A percentile compares a stretch with the other conserved stretches of the same genome.
phyloP scores from a whole-genome alignment of 345 rosid species.

The Euphorbia tirucalli region DNA sequence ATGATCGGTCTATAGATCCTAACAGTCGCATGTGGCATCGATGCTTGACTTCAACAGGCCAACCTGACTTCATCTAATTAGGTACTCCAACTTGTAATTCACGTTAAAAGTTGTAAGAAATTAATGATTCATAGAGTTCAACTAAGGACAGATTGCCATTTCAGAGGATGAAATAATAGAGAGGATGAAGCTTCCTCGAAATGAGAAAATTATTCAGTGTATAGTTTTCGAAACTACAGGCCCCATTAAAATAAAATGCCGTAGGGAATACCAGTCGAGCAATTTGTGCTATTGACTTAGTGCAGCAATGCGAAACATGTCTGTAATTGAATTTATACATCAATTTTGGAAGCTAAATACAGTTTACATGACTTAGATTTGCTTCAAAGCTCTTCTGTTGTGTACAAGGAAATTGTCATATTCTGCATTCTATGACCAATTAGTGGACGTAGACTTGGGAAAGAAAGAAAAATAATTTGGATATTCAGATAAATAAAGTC shows the following conservation, averaged over 20 bases:
- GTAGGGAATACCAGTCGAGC: no score
- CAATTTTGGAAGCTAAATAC: neutral
- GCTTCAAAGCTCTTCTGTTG: neutral
- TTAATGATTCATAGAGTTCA: neutral
- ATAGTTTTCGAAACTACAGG: neutral
- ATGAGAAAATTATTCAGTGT: neutral
- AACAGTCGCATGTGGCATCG: slow-evolving; percentile 99
- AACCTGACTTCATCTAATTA: slow-evolving; percentile 72
- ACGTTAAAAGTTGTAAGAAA: neutral
- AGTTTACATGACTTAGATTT: neutral
- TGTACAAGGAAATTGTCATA: neutral
- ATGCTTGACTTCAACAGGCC: slow-evolving; percentile 95
- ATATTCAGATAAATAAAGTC: no score
- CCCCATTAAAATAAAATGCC: neutral
- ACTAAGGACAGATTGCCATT: neutral
- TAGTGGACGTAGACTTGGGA: no score
- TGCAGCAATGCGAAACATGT: neutral
- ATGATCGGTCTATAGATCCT: slow-evolving; percentile 85
- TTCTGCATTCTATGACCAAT: neutral
- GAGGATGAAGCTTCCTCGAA: neutral
- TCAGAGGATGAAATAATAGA: neutral
- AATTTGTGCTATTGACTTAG: neutral
- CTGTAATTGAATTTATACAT: neutral
- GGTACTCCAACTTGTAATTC: neutral
- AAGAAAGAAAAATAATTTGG: no score